Evolutionary conservation across 2,329 filamentous ascomycete genomes (phyloP), one percentile per base, ranked within the genome.

Genomic region (Xylaria sp.): DNA sequence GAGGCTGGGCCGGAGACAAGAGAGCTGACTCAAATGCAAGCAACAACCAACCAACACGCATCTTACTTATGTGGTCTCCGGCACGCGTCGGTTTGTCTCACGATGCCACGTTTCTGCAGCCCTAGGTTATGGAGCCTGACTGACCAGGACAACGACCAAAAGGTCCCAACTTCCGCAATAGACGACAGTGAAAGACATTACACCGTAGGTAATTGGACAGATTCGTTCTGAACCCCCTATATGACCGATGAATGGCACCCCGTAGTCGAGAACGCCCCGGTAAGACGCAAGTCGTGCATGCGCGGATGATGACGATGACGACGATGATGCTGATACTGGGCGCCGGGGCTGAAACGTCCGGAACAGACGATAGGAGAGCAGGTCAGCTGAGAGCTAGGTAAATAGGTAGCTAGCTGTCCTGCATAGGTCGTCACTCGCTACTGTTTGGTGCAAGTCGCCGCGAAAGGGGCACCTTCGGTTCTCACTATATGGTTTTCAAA

Each of bases 301-400:
- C 55, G 48, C 55, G 54, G 48, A 46, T 32, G n/a, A 9, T 37
- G 34, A 37, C 10, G 34, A 37, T 37, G 34, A 37, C 34, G 34
- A 37, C 28, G 5, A 55, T 59, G 60, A 48, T 23, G n/a, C n/a
- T 55, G 55, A 48, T 23, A 10, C 25, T n/a, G 37, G 25, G 46
- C 10, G 6, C n/a, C 48, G 39, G 50, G 23, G 66, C 66, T 68
- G 61, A 18, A 54, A 37, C 3, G 41, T 56, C 55, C 41, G 55
- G 12, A 32, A 32, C 51, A 9, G 32, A 41, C 15, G 23, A 37
- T 34, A 50, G 44, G 39, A 32, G 37, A 41, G 48, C 55, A 55
- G 20, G 32, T 65, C 61, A 68, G 61, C 61, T 65, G 56, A 56
- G 46, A 44, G 32, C 54, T 57, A 28, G 37, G 34, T 9, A 8